These are phyloP conservation scores for Spatholobus suberectus DNA, from an alignment of 306 rosid species.

Conservation along the genomic window DNA sequence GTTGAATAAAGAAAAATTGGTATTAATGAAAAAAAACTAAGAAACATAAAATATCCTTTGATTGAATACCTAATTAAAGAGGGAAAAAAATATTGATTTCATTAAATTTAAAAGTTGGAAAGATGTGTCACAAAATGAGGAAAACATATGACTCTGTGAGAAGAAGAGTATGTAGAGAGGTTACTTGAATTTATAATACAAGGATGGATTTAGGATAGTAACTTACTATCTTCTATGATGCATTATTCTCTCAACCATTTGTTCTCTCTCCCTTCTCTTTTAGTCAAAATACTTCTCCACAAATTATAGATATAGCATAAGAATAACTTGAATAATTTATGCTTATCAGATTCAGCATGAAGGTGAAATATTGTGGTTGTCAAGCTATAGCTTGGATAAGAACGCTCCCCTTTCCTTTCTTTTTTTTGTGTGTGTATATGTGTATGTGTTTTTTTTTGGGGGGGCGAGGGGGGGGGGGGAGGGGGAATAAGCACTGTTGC, in stretches of 20 bases:
- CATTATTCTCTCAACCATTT: background rate
- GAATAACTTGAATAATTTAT: constrained; percentile 8
- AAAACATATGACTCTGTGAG: no score
- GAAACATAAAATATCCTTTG: background rate
- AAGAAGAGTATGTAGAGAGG: no score
- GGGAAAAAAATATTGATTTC: background rate
- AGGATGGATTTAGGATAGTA: no score
- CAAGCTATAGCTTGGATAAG: constrained; percentile 31
- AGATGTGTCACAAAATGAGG: background rate
- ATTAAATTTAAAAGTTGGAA: background rate
- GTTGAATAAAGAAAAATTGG: background rate
- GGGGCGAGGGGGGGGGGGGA: background rate
- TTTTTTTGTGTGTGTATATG: no score
- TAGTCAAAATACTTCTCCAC: background rate
- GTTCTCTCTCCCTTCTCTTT: constrained; percentile 18
- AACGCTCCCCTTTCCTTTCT: constrained; percentile 3
- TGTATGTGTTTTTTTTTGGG: no score
- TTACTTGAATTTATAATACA: no score
- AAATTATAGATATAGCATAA: constrained; percentile 1
- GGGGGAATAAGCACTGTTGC: background rate
- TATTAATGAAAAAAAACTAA: background rate
- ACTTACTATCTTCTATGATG: no score
- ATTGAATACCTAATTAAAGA: background rate
- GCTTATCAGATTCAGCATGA: constrained; percentile 27
- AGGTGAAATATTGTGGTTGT: constrained; percentile 35